Conservation (phyloP, 2,329 filamentous ascomycete species). For the Esteya vermicola region DNA sequence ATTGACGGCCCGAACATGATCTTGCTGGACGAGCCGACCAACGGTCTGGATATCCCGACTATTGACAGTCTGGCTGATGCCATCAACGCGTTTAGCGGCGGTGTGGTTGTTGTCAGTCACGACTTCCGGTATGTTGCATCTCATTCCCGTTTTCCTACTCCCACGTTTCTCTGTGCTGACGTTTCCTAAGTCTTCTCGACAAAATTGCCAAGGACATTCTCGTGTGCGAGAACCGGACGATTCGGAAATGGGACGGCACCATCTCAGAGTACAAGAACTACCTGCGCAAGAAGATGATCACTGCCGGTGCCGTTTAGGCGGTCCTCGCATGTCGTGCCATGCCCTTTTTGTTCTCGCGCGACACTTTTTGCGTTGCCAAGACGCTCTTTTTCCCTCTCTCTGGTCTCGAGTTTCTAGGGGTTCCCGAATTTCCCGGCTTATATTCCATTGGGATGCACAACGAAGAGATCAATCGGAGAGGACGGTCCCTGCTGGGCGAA, state of each 20-base stretch:
- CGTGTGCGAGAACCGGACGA: conserved; percentile 96
- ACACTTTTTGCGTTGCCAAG: too few relatives aligned
- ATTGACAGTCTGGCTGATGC: conserved; percentile 96
- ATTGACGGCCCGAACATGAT: conserved; percentile 98
- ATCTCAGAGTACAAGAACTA: conserved; percentile 98
- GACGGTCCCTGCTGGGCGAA: too few relatives aligned
- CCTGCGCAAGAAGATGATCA: conserved; percentile 97
- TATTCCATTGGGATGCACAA: too few relatives aligned
- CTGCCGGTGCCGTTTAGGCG: conserved; percentile 65
- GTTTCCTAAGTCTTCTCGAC: conserved; percentile 57
- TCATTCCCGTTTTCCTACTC: neutral
- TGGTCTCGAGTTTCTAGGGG: too few relatives aligned
- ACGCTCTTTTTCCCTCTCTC: too few relatives aligned
- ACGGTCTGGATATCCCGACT: conserved; percentile 97
- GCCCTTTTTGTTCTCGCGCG: neutral
- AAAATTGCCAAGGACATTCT: conserved; percentile 99
- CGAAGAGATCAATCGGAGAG: too few relatives aligned
- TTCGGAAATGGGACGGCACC: conserved; percentile 72
- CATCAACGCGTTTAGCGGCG: conserved; percentile 90
- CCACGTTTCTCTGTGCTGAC: neutral
- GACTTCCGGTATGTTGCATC: conserved; percentile 70
- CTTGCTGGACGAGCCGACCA: conserved; percentile 94
- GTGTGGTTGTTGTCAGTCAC: conserved; percentile 96
- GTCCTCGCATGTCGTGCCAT: neutral
- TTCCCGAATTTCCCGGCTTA: too few relatives aligned